Conservation (phyloP, 2,329 filamentous ascomycete species). For the Penicillium vulpinum region DNA sequence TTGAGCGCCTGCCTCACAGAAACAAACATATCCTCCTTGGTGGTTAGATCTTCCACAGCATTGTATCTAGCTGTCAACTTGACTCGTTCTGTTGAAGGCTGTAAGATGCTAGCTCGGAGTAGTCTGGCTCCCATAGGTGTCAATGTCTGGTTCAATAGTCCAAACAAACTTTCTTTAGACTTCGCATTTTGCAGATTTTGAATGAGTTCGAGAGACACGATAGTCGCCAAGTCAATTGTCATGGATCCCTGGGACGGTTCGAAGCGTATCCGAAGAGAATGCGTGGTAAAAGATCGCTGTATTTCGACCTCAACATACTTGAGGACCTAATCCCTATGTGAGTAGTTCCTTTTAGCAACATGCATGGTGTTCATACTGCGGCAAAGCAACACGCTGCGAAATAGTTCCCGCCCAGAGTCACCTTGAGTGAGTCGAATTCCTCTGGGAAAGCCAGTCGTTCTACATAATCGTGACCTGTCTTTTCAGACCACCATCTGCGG, state of each 20-base stretch:
- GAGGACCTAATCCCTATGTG: constrained; percentile 59
- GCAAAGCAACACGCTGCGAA: constrained; percentile 83
- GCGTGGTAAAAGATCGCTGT: constrained; percentile 67
- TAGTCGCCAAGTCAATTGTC: constrained; percentile 91
- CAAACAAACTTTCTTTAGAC: constrained; percentile 80
- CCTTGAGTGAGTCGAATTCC: constrained; percentile 77
- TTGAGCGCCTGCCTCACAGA: constrained; percentile 73
- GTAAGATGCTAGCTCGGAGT: constrained; percentile 80
- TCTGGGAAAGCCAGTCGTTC: constrained; percentile 75
- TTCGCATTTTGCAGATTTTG: constrained; percentile 78
- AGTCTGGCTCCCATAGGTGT: constrained; percentile 88
- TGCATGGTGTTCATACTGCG: constrained; percentile 60
- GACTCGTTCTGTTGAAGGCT: constrained; percentile 73
- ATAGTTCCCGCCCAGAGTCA: constrained; percentile 78
- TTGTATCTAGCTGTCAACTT: constrained; percentile 74
- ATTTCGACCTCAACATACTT: constrained; percentile 76
- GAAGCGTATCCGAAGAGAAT: constrained; percentile 82
- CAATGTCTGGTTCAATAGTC: constrained; percentile 77
- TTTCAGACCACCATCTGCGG: constrained; percentile 81
- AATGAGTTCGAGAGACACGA: constrained; percentile 82
- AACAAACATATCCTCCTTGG: constrained; percentile 82
- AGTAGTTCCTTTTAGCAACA: constrained; percentile 13
- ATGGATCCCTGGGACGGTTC: constrained; percentile 87
- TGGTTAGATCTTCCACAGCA: constrained; percentile 77
- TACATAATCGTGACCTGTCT: constrained; percentile 73